These are phyloP conservation scores for Solanum dulcamara DNA, from an alignment of 257 asterid genomes.

Conservation along the genomic window DNA sequence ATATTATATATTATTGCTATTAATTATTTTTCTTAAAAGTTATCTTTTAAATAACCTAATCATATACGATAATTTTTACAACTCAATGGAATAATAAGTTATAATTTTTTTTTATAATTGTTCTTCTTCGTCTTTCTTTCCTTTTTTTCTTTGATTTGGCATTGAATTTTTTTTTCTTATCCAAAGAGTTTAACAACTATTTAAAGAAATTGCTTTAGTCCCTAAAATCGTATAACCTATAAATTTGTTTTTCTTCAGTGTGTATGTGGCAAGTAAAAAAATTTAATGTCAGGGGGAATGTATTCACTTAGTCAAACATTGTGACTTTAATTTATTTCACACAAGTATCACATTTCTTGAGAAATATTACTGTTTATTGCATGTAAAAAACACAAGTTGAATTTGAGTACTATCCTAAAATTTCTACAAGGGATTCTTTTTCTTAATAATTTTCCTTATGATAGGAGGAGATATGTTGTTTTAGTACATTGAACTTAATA, in stretches of 20 bases:
- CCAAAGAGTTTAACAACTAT: neutral
- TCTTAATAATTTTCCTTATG: neutral
- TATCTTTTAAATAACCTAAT: neutral
- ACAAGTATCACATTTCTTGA: neutral
- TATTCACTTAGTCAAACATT: neutral
- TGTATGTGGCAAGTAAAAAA: neutral
- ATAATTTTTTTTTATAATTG: no score
- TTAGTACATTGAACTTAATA: neutral
- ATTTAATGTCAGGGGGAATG: neutral
- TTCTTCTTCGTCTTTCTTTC: neutral
- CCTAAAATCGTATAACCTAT: neutral
- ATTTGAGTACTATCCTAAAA: neutral
- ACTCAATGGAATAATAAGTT: neutral
- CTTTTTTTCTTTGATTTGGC: accelerated
- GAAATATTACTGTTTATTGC: neutral
- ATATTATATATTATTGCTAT: neutral
- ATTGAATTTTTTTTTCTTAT: neutral
- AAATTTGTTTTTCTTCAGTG: neutral
- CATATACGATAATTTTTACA: neutral
- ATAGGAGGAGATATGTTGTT: neutral
- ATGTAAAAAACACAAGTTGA: neutral
- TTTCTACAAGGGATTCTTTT: neutral
- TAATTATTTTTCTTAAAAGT: neutral
- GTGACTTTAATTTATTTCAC: neutral
- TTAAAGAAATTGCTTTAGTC: neutral